Percentiles rank a stretch among this genome's conserved stretches.
phyloP scores from a whole-genome alignment of 768 basidiomycete genomes.

The Chalciporus piperatus region DNA sequence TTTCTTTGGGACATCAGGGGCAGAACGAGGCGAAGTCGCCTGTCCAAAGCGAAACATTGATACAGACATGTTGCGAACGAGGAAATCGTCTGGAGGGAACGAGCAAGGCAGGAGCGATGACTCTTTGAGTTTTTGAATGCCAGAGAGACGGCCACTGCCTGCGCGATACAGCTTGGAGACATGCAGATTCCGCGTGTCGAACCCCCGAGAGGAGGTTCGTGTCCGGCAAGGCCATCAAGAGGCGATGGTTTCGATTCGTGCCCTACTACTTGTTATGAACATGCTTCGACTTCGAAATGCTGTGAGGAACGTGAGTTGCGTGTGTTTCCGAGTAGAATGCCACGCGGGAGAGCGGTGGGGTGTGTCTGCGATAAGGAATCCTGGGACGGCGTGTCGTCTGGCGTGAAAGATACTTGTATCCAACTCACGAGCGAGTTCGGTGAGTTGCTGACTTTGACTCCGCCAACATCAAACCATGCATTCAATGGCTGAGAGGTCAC shows the following conservation, averaged over 20 bases:
- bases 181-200: constrained; percentile 20
- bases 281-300: constrained; percentile 22
- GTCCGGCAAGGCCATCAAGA: constrained; percentile 1
- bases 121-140: constrained; percentile 13
- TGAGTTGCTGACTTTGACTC: background rate
- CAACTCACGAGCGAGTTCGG: background rate
- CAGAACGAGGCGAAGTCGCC: constrained; percentile 6
- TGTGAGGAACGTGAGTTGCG: constrained; percentile 6
- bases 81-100: background rate
- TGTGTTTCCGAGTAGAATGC: constrained; percentile 3
- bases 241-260: constrained; percentile 4
- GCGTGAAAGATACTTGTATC: background rate
- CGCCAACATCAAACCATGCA: too few species aligned
- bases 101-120: background rate
- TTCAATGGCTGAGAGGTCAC: too few species aligned
- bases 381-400: background rate
- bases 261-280: background rate
- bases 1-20: constrained; percentile 19
- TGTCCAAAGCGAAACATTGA: constrained; percentile 24
- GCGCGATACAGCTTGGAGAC: background rate
- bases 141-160: constrained; percentile 12
- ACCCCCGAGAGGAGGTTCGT: too few species aligned
- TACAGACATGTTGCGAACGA: constrained; percentile 13
- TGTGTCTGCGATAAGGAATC: background rate
- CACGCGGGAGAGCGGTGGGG: background rate